Evolutionary conservation across 2,329 filamentous ascomycete genomes (phyloP), one percentile per base, ranked within the genome.

Genomic region (Colletotrichum sp.): DNA sequence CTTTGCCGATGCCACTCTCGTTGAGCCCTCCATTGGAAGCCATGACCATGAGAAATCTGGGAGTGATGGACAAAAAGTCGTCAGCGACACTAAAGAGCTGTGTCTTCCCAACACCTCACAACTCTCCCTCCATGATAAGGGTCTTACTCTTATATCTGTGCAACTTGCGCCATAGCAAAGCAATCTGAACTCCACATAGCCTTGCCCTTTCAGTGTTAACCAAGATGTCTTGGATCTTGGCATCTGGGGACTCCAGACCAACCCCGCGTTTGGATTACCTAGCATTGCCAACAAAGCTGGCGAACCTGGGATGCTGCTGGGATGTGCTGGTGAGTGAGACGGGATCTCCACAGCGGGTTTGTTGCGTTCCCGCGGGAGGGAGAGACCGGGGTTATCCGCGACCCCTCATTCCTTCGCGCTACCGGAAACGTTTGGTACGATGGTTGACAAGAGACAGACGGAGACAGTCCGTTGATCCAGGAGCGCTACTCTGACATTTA

Each of bases 221-320:
- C 57, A 39, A 30, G 36, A 70, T 24, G 12, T 26, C 65, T 12
- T 18, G 39, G 26, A n/a, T 55, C 68, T 75, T 75, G 72, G 68
- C 68, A 55, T 44, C 72, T 64, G 62, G 72, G 72, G 72, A 75
- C 72, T 72, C 72, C 68, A 72, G 72, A 72, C 28, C 34, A 39
- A 74, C 72, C 72, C 72, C 72, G 62, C 68, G 68, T 72, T 39
- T 24, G 32, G n/a, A 44, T 18, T n/a, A 10, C 34, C 36, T 8
- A 32, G 26, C n/a, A 32, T 21, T 52, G 64, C 21, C 44, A 21
- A 30, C 39, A 4, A 30, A 55, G 16, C 24, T 28, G 65, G 30
- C 39, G 6, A n/a, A 57, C 21, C 24, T 28, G 65, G 57, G 65
- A 49, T 21, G 9, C n/a, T 21, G 21, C n/a, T 36, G 24, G 57